Conservation (phyloP, 768 basidiomycete genomes). For the Trametes elegans region DNA sequence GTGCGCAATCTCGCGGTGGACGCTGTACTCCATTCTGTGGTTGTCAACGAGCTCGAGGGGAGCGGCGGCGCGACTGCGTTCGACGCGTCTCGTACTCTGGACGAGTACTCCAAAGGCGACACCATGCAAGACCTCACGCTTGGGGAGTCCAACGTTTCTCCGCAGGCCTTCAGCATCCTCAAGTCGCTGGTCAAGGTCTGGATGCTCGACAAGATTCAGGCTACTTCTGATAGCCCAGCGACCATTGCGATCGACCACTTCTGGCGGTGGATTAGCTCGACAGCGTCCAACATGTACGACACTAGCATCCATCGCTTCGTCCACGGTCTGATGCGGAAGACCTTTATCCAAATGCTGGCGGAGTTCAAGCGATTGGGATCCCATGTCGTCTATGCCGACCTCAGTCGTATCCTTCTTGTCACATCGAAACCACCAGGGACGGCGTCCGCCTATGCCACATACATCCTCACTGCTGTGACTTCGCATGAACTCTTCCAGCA, state of each 20-base stretch:
- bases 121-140: conserved; percentile 68
- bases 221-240: conserved; percentile 63
- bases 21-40: conserved; percentile 87
- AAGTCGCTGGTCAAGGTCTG: conserved; percentile 88
- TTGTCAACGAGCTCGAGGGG: conserved; percentile 97
- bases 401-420: conserved; percentile 84
- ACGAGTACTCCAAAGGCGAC: conserved; percentile 80
- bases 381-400: conserved; percentile 90
- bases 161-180: conserved; percentile 80
- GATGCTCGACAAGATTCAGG: conserved; percentile 83
- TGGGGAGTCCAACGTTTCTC: conserved; percentile 86
- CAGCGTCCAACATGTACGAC: conserved; percentile 84
- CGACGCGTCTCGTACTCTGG: conserved; percentile 89
- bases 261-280: conserved; percentile 95
- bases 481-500: conserved; percentile 96
- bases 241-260: conserved; percentile 85
- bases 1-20: conserved; percentile 93
- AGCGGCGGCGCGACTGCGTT: conserved; percentile 92
- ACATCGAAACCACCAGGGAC: conserved; percentile 96
- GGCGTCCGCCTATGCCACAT: conserved; percentile 93
- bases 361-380: conserved; percentile 96
- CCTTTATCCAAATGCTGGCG: conserved; percentile 93
- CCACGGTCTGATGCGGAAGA: conserved; percentile 96
- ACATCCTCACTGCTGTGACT: conserved; percentile 90
- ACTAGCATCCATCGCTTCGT: conserved; percentile 91